A percentile compares a stretch with the other conserved stretches of the same genome.
Conservation (phyloP, 345 rosid species). For the Populus simonii region DNA sequence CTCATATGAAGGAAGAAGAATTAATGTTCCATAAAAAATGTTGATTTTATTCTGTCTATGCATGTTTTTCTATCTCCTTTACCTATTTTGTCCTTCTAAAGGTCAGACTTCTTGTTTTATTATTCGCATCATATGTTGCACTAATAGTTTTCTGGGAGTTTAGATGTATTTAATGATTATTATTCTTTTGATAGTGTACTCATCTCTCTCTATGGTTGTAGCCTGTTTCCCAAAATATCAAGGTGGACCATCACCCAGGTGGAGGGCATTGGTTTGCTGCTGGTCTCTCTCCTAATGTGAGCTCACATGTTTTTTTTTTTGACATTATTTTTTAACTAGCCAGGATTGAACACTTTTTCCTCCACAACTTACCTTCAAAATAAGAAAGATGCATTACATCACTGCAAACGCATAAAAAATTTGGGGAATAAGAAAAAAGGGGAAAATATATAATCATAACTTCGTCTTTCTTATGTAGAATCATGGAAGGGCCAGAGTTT, state of each 20-base stretch:
- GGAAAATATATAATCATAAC: not conserved
- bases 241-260: constrained; percentile 97
- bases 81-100: not conserved
- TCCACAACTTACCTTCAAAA: not conserved
- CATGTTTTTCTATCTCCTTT: not conserved
- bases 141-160: not conserved
- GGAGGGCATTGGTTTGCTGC: constrained; percentile 99
- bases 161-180: not conserved
- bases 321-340: constrained; percentile 14
- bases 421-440: not conserved
- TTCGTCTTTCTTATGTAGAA: constrained; percentile 41
- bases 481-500: constrained; percentile 60
- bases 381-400: not conserved
- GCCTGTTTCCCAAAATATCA: constrained; percentile 86
- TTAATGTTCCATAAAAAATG: not conserved
- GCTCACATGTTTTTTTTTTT: constrained; percentile 24
- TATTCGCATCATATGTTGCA: not conserved
- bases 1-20: not conserved
- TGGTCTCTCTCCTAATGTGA: constrained; percentile 97
- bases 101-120: not conserved
- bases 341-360: not conserved
- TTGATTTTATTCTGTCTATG: not conserved
- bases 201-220: constrained; percentile 24
- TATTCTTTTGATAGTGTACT: not conserved
- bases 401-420: not conserved